Evolutionary conservation across 768 basidiomycete species (phyloP).

Genomic region (Clavulina sp.): DNA sequence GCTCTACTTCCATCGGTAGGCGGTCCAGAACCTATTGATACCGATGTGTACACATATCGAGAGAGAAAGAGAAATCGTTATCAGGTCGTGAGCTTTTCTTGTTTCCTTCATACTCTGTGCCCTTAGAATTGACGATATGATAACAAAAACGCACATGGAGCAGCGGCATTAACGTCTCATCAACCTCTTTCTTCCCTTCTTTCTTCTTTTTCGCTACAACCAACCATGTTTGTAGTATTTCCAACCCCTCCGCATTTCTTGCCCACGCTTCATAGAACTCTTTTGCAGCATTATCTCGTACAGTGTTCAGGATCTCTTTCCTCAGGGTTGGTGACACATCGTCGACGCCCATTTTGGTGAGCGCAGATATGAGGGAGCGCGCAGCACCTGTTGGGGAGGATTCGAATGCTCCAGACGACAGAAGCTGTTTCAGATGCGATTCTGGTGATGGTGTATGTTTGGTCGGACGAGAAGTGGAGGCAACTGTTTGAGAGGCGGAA

Average conservation of each 20-base stretch:
- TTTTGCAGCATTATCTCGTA: constrained; percentile 69
- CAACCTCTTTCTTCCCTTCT: constrained; percentile 22
- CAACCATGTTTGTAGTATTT: constrained; percentile 67
- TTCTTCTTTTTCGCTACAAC: constrained; percentile 41
- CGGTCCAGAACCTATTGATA: constrained; percentile 58
- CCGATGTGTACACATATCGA: neutral
- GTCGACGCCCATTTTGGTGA: constrained; percentile 22
- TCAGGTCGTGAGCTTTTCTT: no score
- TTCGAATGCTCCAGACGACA: constrained; percentile 27
- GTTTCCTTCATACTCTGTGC: no score
- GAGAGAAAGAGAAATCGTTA: neutral
- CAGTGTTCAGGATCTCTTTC: constrained; percentile 59
- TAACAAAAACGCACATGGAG: constrained; percentile 54
- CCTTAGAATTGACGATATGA: no score
- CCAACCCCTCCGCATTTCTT: constrained; percentile 57
- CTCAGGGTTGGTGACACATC: constrained; percentile 52
- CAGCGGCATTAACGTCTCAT: constrained; percentile 72
- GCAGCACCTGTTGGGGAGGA: constrained; percentile 48
- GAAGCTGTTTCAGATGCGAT: constrained; percentile 20
- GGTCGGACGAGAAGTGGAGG: no score
- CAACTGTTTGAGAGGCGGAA: no score
- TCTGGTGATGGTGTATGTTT: no score
- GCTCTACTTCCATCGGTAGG: constrained; percentile 53
- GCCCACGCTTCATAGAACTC: constrained; percentile 79
- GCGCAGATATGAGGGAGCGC: constrained; percentile 34